Evolutionary conservation across 768 basidiomycete species (phyloP).

Genomic region (Krasilnikovozyma curviuscula): DNA sequence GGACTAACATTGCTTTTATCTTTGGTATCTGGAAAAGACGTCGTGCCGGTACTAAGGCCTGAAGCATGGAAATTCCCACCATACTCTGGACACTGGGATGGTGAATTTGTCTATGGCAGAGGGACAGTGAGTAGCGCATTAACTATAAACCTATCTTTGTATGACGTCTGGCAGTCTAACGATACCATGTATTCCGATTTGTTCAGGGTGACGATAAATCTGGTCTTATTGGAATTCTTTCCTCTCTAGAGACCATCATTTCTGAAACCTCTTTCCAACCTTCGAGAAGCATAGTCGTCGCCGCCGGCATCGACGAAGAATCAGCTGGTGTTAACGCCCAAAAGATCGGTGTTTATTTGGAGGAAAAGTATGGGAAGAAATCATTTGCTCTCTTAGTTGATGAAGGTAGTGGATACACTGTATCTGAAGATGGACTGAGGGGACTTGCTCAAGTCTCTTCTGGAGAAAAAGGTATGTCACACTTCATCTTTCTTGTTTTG

Average conservation of each 20-base stretch:
- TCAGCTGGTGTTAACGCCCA: too few relatives aligned
- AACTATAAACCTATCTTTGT: neutral
- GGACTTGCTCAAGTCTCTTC: too few relatives aligned
- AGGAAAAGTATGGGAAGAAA: conserved; percentile 21
- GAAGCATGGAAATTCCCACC: conserved; percentile 1
- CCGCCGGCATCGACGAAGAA: too few relatives aligned
- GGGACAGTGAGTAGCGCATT: conserved; percentile 6
- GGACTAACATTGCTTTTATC: neutral
- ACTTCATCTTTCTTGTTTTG: too few relatives aligned
- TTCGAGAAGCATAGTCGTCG: conserved; percentile 19
- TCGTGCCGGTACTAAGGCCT: conserved; percentile 21
- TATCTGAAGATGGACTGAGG: too few relatives aligned
- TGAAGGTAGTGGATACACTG: conserved; percentile 21
- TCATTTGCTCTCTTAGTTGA: conserved; percentile 21
- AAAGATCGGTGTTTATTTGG: too few relatives aligned
- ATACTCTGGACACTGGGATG: conserved; percentile 16
- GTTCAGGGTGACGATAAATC: conserved; percentile 24
- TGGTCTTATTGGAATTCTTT: conserved; percentile 19
- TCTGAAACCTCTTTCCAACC: conserved; percentile 9
- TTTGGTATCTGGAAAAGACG: conserved; percentile 12
- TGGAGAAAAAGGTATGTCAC: too few relatives aligned
- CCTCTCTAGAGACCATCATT: neutral
- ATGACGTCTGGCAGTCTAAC: neutral
- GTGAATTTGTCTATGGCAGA: conserved; percentile 22
- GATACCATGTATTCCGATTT: neutral